Base-by-base conservation (phyloP, 2,329 filamentous ascomycete species). In the Arthrinium puccinioides region DNA sequence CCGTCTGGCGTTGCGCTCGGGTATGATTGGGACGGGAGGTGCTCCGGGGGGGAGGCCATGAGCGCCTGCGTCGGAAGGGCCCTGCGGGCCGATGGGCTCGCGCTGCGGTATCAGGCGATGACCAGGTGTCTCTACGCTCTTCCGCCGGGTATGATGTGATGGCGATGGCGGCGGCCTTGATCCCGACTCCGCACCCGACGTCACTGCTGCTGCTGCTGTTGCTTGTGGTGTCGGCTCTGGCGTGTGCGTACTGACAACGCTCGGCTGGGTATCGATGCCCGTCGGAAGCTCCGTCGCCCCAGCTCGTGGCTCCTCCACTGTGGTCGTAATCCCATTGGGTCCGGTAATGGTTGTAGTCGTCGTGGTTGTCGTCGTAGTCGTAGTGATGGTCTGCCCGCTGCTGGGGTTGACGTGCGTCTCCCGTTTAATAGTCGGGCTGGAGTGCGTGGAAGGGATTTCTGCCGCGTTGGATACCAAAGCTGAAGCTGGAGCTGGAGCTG, bases 321-420 rank as follows among this genome's bases (percentile, higher is more conserved):
- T 27, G 5, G 30, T 37, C 24, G 24, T 33, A 19, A 23, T 28
- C 9, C 43, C 43, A 16, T 45, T 39, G 6, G 26, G 15, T 15
- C 36, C 36, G 1, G 43, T 45, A 3, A 44, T 41, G 6, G 43
- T 45, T 8, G 43, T 45, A 5, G 43, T 45, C 2, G 43, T 45
- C 4, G 43, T 45, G 2, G 43, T 45, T 3, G 43, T 45, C 1
- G 43, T 45, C 3, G 43, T 45, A 9, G 43, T 45, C 9, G 43
- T 45, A n/a, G 43, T 45, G 9, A 45, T 15, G 7, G 36, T 41
- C 31, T 44, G 43, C 5, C 43, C 43, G 14, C 33, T 45, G 20
- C 19, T 32, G 4, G 43, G 41, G 24, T 45, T 41, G 10, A 16
- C 37, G 8, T 39, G 35, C 5, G 43, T 45, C 30, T 45, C 41